Conservation (phyloP, 129 eudicot genomes). For the Scalesia atractyloides region DNA sequence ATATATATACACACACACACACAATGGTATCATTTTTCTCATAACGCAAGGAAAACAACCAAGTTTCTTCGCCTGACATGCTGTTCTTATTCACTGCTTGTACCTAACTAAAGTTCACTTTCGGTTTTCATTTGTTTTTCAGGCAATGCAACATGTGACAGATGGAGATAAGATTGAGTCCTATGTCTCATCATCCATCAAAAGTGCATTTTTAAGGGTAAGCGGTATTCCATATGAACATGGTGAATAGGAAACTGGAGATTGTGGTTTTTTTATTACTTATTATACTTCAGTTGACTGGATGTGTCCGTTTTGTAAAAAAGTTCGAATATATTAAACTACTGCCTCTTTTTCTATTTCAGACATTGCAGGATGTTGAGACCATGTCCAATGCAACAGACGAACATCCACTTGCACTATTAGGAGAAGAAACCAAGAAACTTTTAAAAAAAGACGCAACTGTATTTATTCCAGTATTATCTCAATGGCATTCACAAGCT, state of each 20-base stretch:
- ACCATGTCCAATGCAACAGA: constrained; percentile 64
- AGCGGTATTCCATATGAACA: constrained; percentile 30
- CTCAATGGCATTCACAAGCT: constrained; percentile 84
- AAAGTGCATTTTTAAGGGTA: constrained; percentile 81
- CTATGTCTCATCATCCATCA: constrained; percentile 76
- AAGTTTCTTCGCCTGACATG: constrained; percentile 6
- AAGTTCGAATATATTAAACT: not conserved
- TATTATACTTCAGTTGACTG: constrained; percentile 17
- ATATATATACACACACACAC: not conserved
- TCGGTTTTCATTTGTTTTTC: constrained; percentile 24
- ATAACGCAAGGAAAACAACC: not conserved
- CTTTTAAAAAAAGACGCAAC: constrained; percentile 68
- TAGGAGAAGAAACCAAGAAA: constrained; percentile 78
- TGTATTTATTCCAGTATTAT: constrained; percentile 70
- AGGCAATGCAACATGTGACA: constrained; percentile 66
- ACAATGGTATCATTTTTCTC: not conserved
- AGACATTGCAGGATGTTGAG: constrained; percentile 83
- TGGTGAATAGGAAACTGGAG: constrained; percentile 7
- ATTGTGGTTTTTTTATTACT: not conserved
- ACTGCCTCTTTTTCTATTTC: constrained; percentile 16
- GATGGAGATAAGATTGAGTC: constrained; percentile 84
- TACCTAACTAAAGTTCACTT: constrained; percentile 20
- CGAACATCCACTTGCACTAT: constrained; percentile 84
- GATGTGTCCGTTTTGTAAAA: constrained; percentile 6
- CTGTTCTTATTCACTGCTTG: constrained; percentile 20